Conservation (phyloP, 495 filamentous ascomycete species). For the Xylaria curta region DNA sequence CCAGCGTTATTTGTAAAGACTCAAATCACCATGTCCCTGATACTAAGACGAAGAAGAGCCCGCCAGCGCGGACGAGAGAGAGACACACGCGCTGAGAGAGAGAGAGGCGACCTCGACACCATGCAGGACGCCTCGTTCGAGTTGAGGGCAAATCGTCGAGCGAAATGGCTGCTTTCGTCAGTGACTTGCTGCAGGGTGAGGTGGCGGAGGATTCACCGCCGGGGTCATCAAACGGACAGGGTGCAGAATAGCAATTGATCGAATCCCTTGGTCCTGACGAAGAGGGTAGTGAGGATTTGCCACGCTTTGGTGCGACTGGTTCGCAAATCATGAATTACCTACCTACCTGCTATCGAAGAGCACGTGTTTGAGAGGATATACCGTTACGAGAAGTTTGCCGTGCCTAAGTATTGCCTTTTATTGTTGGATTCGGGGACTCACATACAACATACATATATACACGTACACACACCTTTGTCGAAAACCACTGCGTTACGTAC, state of each 20-base stretch:
- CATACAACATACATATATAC: background rate
- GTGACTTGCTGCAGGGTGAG: slow-evolving; percentile 29
- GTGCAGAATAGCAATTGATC: background rate
- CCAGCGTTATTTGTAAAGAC: slow-evolving; percentile 14
- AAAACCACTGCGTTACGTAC: background rate
- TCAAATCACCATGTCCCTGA: slow-evolving; percentile 11
- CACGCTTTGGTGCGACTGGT: slow-evolving; percentile 4
- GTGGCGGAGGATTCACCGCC: slow-evolving; percentile 32
- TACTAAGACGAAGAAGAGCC: background rate
- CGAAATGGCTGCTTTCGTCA: slow-evolving; percentile 26
- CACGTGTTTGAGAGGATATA: background rate
- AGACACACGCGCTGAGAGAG: background rate
- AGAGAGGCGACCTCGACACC: slow-evolving; percentile 8
- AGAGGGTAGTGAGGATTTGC: slow-evolving; percentile 5
- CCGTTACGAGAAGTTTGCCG: background rate
- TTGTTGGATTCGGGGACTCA: slow-evolving; percentile 8
- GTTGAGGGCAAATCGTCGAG: slow-evolving; percentile 20
- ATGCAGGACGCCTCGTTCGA: slow-evolving; percentile 21
- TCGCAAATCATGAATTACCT: background rate
- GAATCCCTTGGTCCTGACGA: background rate
- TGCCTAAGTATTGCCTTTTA: background rate
- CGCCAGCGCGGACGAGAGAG: slow-evolving; percentile 9
- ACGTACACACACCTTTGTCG: background rate
- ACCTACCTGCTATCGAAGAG: background rate
- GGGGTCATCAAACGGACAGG: slow-evolving; percentile 22